These are phyloP conservation scores for Lactifluus pinguis DNA, from an alignment of 768 basidiomycete genomes.

Conservation along the genomic window DNA sequence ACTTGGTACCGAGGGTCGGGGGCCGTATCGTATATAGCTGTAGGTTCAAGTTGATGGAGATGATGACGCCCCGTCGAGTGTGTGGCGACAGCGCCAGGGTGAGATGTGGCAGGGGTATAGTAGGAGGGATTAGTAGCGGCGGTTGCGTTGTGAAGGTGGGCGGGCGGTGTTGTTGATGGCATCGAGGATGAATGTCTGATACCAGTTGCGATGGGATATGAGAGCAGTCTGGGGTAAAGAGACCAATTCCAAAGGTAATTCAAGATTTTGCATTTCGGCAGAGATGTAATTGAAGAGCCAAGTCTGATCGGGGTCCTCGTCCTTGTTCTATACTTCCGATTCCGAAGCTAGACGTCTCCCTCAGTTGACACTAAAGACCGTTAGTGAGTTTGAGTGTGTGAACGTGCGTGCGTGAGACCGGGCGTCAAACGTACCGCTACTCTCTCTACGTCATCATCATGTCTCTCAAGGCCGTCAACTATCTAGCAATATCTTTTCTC, in stretches of 20 bases:
- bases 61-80: not conserved
- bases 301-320: no score
- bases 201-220: not conserved
- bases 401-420: no score
- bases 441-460: no score
- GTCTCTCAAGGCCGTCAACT: conserved; percentile 12
- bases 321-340: no score
- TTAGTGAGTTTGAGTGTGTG: no score
- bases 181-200: conserved; percentile 2
- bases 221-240: not conserved
- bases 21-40: conserved; percentile 1
- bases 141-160: not conserved
- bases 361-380: not conserved
- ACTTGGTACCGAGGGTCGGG: not conserved
- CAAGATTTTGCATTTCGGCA: not conserved
- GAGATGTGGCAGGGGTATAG: not conserved
- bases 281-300: no score
- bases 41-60: conserved; percentile 10
- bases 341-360: no score
- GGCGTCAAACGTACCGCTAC: no score
- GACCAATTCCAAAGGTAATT: not conserved
- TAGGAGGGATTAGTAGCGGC: not conserved
- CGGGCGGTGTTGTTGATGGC: conserved; percentile 14
- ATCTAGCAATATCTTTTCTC: conserved; percentile 22
- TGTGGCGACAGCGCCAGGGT: not conserved